These are phyloP conservation scores for Rickenella mellea DNA, from an alignment of 768 basidiomycete genomes.

Conservation along the genomic window DNA sequence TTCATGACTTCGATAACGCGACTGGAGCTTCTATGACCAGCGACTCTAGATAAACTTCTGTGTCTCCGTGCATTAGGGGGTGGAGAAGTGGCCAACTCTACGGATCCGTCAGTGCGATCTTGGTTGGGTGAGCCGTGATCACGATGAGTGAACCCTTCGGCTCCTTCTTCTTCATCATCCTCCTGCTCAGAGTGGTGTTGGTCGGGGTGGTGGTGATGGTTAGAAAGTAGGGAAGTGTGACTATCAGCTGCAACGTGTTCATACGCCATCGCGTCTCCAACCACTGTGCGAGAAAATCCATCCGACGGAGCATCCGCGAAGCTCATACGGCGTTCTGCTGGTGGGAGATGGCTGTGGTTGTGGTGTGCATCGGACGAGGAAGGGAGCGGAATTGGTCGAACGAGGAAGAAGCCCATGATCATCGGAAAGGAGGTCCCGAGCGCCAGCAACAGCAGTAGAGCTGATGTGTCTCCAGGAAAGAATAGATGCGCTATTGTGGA, in stretches of 20 bases:
- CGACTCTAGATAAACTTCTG: constrained; percentile 3
- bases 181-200: neutral
- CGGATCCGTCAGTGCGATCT: neutral
- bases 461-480: constrained; percentile 71
- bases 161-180: constrained; percentile 2
- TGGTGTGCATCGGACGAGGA: constrained; percentile 16
- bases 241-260: constrained; percentile 1
- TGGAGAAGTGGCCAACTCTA: neutral
- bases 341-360: constrained; percentile 13
- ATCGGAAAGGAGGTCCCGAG: constrained; percentile 74
- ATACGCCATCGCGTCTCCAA: neutral
- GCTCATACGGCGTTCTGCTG: constrained; percentile 10
- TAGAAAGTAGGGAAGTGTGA: constrained; percentile 1
- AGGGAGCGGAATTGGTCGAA: constrained; percentile 60
- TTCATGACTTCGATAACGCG: constrained; percentile 22
- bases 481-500: constrained; percentile 61
- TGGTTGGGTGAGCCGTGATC: neutral
- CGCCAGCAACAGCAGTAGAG: constrained; percentile 66
- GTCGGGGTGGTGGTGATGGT: neutral
- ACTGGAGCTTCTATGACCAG: constrained; percentile 3
- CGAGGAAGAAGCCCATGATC: constrained; percentile 65
- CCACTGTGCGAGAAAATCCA: constrained; percentile 4
- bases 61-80: neutral
- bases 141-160: neutral
- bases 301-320: constrained; percentile 10